phyloP scores from a whole-genome alignment of 2,329 filamentous ascomycete genomes.

The Exophiala oligosperma region DNA sequence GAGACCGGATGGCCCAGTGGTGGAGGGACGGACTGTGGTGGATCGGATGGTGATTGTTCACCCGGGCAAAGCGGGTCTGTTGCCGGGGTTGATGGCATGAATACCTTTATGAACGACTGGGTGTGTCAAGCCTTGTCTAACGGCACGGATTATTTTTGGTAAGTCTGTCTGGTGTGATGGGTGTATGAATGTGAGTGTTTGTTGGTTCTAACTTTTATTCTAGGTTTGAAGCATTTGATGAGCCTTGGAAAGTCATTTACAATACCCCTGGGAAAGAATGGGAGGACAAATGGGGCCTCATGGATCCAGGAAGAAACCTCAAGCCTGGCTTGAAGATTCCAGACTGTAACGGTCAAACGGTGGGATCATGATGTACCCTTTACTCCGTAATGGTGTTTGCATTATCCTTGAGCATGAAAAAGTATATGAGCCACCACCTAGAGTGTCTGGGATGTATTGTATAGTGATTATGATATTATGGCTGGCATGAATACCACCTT shows the following conservation, averaged over 20 bases:
- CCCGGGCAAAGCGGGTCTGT: conserved; percentile 63
- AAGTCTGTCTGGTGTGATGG: conserved; percentile 33
- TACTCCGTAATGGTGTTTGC: background rate
- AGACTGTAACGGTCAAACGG: conserved; percentile 75
- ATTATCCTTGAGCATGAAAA: no score
- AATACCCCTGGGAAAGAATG: conserved; percentile 70
- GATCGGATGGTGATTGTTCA: conserved; percentile 54
- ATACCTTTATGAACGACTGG: conserved; percentile 82
- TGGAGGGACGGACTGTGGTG: conserved; percentile 77
- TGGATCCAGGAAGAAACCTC: conserved; percentile 80
- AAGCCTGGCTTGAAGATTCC: conserved; percentile 85
- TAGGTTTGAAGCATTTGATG: conserved; percentile 91
- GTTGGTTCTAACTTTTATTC: conserved; percentile 21
- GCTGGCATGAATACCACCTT: no score
- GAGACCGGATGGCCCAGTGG: conserved; percentile 89
- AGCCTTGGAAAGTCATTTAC: conserved; percentile 86
- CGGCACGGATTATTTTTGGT: conserved; percentile 92
- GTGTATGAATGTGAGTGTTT: background rate
- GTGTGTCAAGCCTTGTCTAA: conserved; percentile 78
- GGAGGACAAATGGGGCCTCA: conserved; percentile 94
- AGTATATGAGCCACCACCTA: no score
- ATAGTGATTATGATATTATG: no score
- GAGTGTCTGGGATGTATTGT: no score
- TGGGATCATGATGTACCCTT: conserved; percentile 32
- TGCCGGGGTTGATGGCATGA: conserved; percentile 77